Evolutionary conservation across 75 land plant species (phyloP), one percentile per base, ranked within the genome.

Genomic region (Isoetes taiwanensis): DNA sequence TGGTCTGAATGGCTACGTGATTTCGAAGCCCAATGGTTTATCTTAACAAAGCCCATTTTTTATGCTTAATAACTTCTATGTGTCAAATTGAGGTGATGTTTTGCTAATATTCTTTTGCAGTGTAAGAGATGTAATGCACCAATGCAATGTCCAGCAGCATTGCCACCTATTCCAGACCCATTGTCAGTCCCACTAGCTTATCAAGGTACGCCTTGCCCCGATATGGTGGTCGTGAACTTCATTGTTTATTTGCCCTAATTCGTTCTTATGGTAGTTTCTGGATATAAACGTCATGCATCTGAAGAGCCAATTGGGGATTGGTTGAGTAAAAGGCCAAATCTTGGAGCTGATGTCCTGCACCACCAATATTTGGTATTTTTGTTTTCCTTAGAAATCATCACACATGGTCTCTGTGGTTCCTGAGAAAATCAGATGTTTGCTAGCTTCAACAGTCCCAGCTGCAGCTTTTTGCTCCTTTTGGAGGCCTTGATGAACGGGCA

Each of bases 1-100:
- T 32, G 54, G 84, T 3, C 24, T 70, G 5, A 46, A 34, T 74
- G 72, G 31, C 62, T 77, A 17, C 77, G 72, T 4, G 77, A 76
- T 34, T 56, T 71, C 64, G 63, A 37, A 24, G 37, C 52, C 34
- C 46, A 41, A 5, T 39, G 56, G 63, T 16, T 34, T 29, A 64
- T 68, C 30, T 30, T 46, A 30, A 0, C 1, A 14, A 30, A 41
- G 26, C 2, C 34, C 3, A 28, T 23, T 53, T 3, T n/a, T 8
- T 3, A 25, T 53, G 11, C 10, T 23, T 23, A 10, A 37, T 10
- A 10, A 10, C 39, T 10, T 10, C 12, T 37, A 10, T 14, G 14
- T 10, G 10, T 10, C 10, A 37, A 14, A 14, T 37, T 14, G 14
- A 10, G 10, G 39, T 10, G 39, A 10, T 14, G 14, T 20, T 20